A percentile compares a stretch with the other conserved stretches of the same genome.
These are phyloP conservation scores for Corchorus capsularis DNA, from an alignment of 345 rosid species.

Conservation along the genomic window DNA sequence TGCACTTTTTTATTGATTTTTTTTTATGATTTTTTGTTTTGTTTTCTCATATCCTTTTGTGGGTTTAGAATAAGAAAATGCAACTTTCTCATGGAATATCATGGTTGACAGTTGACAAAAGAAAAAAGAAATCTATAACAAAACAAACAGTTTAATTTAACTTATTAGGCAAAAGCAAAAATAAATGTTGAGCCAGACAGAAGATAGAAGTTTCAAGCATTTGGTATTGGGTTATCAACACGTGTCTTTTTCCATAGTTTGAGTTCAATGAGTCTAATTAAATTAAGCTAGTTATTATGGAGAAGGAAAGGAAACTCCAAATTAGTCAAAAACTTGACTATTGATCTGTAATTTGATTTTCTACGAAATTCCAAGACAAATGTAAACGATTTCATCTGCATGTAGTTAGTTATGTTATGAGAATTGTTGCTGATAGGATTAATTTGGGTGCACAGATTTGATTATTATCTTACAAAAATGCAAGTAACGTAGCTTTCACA, in stretches of 20 bases:
- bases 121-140: no score
- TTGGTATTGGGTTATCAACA: neutral
- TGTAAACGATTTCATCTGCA: neutral
- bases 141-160: neutral
- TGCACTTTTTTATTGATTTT: neutral
- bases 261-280: neutral
- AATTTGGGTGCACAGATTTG: neutral
- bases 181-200: neutral
- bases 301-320: neutral
- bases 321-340: conserved; percentile 14
- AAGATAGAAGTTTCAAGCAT: conserved; percentile 18
- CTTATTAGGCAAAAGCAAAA: neutral
- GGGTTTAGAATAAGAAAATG: neutral
- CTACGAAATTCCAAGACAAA: neutral
- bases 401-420: neutral
- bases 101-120: neutral
- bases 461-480: no score
- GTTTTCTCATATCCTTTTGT: neutral
- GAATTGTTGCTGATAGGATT: neutral
- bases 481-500: neutral
- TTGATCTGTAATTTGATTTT: neutral
- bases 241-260: neutral
- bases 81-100: neutral
- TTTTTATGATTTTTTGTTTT: neutral
- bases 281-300: neutral